Percentiles rank a stretch among this genome's conserved stretches.
These are phyloP conservation scores for Rhodotorula sp. DNA, from an alignment of 1,284 basidiomycete species.

Conservation along the genomic window DNA sequence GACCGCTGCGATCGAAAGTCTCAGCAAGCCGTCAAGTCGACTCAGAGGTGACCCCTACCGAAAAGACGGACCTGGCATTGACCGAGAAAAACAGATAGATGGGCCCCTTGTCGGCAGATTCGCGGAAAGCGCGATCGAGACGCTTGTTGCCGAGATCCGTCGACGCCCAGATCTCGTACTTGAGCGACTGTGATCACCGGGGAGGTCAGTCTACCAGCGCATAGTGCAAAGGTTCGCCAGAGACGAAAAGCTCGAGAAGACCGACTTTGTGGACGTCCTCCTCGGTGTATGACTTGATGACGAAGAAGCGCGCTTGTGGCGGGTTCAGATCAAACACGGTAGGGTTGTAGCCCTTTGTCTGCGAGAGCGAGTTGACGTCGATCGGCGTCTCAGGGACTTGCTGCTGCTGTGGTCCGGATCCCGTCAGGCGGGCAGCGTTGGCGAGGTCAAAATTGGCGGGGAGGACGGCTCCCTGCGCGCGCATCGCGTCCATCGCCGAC, in stretches of 20 bases:
- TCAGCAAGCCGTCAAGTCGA: neutral
- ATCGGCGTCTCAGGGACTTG: conserved; percentile 48
- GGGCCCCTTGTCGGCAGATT: conserved; percentile 78
- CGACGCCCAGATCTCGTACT: conserved; percentile 85
- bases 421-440: neutral
- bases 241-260: neutral
- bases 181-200: conserved; percentile 20
- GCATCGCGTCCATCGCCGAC: conserved; percentile 35
- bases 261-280: conserved; percentile 87
- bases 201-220: conserved; percentile 64
- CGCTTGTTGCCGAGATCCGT: conserved; percentile 94
- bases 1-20: conserved; percentile 60
- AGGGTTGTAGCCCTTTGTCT: conserved; percentile 87
- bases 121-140: conserved; percentile 91
- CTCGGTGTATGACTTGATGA: conserved; percentile 97
- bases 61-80: conserved; percentile 67
- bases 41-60: neutral
- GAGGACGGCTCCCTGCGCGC: conserved; percentile 20
- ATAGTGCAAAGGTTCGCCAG: conserved; percentile 50
- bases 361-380: conserved; percentile 81
- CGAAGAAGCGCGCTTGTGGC: conserved; percentile 80
- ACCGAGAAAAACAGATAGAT: conserved; percentile 97
- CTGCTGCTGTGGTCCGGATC: neutral
- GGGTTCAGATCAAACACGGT: conserved; percentile 78
- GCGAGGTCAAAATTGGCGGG: conserved; percentile 12